These are phyloP conservation scores for Colletotrichum godetiae DNA, from an alignment of 2,329 filamentous ascomycete genomes.

Conservation along the genomic window DNA sequence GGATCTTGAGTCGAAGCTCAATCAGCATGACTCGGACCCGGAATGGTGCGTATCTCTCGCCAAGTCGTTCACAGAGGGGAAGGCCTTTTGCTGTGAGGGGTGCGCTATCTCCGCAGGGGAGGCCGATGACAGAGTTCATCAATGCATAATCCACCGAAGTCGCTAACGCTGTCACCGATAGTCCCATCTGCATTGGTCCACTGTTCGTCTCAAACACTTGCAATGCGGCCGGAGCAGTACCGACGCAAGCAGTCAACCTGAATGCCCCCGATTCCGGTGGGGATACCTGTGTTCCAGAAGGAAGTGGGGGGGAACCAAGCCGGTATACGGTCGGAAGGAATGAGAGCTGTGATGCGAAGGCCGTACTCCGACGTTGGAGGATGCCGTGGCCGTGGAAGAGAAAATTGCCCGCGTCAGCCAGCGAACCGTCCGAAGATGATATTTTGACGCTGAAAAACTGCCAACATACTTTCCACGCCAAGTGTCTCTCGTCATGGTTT, in stretches of 20 bases:
- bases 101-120: neutral
- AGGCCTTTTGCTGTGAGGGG: neutral
- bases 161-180: constrained; percentile 37
- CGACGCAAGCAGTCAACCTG: constrained; percentile 8
- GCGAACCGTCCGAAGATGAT: constrained; percentile 41
- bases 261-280: neutral
- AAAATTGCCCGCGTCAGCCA: neutral
- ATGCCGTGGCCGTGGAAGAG: constrained; percentile 6
- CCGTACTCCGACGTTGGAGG: neutral
- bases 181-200: constrained; percentile 48
- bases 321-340: neutral
- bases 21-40: constrained; percentile 10
- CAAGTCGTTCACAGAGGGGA: neutral
- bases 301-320: constrained; percentile 1
- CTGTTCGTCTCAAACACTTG: constrained; percentile 37
- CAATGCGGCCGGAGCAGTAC: neutral
- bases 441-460: constrained; percentile 51
- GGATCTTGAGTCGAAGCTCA: constrained; percentile 24
- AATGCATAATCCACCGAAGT: neutral
- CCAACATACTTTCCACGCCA: constrained; percentile 52
- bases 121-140: neutral
- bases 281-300: constrained; percentile 6
- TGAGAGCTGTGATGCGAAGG: neutral
- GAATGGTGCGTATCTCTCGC: constrained; percentile 26
- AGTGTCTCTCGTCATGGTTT: constrained; percentile 54